Conservation (phyloP, 148 eudicot species). For the Rhododendron simsii region DNA sequence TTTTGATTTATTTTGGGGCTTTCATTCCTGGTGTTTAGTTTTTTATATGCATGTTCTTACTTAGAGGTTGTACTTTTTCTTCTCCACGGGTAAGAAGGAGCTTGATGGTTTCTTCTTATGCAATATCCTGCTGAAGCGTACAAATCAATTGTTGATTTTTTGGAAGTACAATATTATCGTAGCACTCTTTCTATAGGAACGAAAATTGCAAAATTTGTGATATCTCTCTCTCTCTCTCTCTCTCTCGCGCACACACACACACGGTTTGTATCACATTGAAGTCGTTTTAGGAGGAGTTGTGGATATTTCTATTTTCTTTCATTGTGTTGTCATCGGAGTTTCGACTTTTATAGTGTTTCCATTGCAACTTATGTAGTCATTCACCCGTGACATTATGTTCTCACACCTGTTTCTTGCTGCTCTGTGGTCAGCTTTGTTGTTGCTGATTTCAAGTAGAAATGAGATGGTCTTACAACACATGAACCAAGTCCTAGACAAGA, state of each 20-base stretch:
- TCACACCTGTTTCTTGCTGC: background rate
- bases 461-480: slow-evolving; percentile 1
- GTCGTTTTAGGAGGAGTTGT: background rate
- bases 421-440: slow-evolving; percentile 8
- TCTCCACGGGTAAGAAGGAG: background rate
- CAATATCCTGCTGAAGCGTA: background rate
- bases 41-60: background rate
- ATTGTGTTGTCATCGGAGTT: background rate
- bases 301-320: background rate
- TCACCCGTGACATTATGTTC: background rate
- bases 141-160: background rate
- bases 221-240: too few species aligned
- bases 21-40: background rate
- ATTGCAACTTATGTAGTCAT: background rate
- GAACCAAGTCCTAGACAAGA: background rate
- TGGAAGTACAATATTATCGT: background rate
- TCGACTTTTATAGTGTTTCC: background rate
- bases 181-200: background rate
- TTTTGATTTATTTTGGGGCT: background rate
- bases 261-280: background rate
- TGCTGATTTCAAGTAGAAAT: background rate
- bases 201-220: background rate
- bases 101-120: background rate
- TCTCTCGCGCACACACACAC: background rate
- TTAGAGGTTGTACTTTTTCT: background rate